Percentiles rank a stretch among this genome's conserved stretches.
phyloP scores from a whole-genome alignment of 805 yeast species.

The Barnettozyma californica region DNA sequence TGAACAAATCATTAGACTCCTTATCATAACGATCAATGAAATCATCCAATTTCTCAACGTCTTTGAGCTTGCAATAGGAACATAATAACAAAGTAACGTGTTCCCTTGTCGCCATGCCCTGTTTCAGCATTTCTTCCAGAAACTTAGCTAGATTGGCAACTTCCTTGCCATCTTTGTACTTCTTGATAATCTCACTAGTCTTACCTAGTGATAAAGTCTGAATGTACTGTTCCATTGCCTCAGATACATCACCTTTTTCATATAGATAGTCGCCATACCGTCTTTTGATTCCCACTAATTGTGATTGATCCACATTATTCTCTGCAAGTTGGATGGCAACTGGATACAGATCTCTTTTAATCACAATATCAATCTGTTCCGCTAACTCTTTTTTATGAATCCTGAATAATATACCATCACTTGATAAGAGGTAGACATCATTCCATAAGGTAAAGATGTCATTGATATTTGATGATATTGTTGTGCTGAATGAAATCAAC shows the following conservation, averaged over 20 bases:
- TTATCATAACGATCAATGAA: constrained; percentile 47
- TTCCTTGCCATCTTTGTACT: constrained; percentile 72
- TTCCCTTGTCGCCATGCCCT: constrained; percentile 59
- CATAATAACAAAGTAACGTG: constrained; percentile 78
- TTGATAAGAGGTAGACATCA: constrained; percentile 54
- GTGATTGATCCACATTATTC: constrained; percentile 22
- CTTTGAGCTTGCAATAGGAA: constrained; percentile 72
- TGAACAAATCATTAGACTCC: constrained; percentile 26
- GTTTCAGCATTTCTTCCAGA: constrained; percentile 52
- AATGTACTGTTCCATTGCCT: constrained; percentile 73
- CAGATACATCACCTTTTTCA: constrained; percentile 56
- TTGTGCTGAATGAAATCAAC: constrained; percentile 61
- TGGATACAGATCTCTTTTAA: constrained; percentile 64
- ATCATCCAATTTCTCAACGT: constrained; percentile 46
- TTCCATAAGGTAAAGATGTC: constrained; percentile 54
- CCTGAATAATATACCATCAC: constrained; percentile 71
- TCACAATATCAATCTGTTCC: constrained; percentile 64
- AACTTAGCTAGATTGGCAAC: constrained; percentile 60
- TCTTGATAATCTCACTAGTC: constrained; percentile 72
- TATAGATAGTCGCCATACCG: constrained; percentile 71
- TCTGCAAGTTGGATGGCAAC: constrained; percentile 69
- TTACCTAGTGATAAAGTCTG: constrained; percentile 48
- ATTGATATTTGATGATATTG: constrained; percentile 59
- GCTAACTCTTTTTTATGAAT: constrained; percentile 60
- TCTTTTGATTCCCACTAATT: constrained; percentile 40